Percentiles rank a stretch among this genome's conserved stretches.
Conservation (phyloP, 129 eudicot genomes). For the Helianthus annuus region DNA sequence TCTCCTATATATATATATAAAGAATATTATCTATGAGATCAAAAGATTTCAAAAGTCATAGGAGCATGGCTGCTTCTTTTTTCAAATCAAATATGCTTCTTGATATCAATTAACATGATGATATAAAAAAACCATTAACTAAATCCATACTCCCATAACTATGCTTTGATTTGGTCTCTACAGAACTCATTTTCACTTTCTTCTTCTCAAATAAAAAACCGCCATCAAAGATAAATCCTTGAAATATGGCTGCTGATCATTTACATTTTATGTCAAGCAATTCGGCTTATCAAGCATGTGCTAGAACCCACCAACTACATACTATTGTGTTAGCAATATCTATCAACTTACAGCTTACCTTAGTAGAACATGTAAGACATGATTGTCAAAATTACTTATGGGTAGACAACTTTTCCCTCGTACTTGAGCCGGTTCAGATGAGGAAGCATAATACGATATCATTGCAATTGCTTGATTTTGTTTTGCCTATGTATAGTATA, state of each 20-base stretch:
- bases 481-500: slow-evolving; percentile 53
- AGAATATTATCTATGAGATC: too few species aligned
- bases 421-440: slow-evolving; percentile 94
- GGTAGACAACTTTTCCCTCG: too few species aligned
- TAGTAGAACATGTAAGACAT: slow-evolving; percentile 13
- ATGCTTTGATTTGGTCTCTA: slow-evolving; percentile 33
- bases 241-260: slow-evolving; percentile 94
- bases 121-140: slow-evolving; percentile 41
- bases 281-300: slow-evolving; percentile 50
- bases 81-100: too few species aligned
- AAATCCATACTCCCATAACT: slow-evolving; percentile 43
- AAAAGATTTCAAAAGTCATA: too few species aligned
- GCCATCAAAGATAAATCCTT: slow-evolving; percentile 94
- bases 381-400: slow-evolving; percentile 36
- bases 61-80: too few species aligned
- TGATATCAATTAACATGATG: too few species aligned
- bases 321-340: slow-evolving; percentile 23
- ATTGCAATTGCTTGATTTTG: slow-evolving; percentile 87
- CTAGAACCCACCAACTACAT: slow-evolving; percentile 47
- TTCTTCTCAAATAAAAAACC: slow-evolving; percentile 69
- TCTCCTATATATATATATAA: too few species aligned
- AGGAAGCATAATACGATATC: slow-evolving; percentile 95
- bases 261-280: slow-evolving; percentile 72
- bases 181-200: slow-evolving; percentile 35
- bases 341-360: slow-evolving; percentile 29